Conservation (phyloP, 306 rosid species). For the Quercus cerris region DNA sequence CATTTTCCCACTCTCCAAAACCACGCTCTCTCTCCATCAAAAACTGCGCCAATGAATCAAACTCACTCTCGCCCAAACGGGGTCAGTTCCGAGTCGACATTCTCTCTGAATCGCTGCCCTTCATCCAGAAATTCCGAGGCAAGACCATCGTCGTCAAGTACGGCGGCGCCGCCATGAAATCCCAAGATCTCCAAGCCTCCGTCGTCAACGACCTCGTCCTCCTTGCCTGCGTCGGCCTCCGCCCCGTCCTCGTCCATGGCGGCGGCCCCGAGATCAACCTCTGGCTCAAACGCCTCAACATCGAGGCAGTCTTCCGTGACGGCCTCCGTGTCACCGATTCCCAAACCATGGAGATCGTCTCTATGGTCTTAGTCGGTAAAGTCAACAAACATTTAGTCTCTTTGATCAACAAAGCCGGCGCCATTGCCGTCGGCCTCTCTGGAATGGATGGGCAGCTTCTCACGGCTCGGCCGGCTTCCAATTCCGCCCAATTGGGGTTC, state of each 20-base stretch:
- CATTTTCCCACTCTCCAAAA: conserved; percentile 3
- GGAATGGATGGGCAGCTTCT: conserved; percentile 79
- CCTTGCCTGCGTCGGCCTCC: conserved; percentile 84
- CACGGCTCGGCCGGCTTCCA: conserved; percentile 73
- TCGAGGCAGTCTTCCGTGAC: conserved; percentile 70
- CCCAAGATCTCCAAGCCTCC: conserved; percentile 69
- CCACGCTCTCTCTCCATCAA: conserved; percentile 21
- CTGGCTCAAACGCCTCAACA: conserved; percentile 84
- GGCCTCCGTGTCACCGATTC: conserved; percentile 92
- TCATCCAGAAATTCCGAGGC: conserved; percentile 91
- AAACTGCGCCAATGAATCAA: conserved; percentile 1
- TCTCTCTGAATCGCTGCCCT: conserved; percentile 89
- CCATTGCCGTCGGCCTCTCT: conserved; percentile 78
- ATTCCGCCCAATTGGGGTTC: conserved; percentile 63
- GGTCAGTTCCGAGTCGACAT: conserved; percentile 89
- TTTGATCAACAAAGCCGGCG: conserved; percentile 73
- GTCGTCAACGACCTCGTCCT: conserved; percentile 94
- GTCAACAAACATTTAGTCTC: conserved; percentile 81
- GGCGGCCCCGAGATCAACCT: conserved; percentile 95
- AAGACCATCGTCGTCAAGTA: conserved; percentile 91
- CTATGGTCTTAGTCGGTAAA: conserved; percentile 91
- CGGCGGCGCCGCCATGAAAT: conserved; percentile 97
- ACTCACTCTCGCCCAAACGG: conserved; percentile 17
- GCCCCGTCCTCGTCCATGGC: conserved; percentile 84
- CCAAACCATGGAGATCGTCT: conserved; percentile 86